A percentile compares a stretch with the other conserved stretches of the same genome.
phyloP scores from a whole-genome alignment of 2,329 filamentous ascomycete species.

The Aureobasidium sp. region DNA sequence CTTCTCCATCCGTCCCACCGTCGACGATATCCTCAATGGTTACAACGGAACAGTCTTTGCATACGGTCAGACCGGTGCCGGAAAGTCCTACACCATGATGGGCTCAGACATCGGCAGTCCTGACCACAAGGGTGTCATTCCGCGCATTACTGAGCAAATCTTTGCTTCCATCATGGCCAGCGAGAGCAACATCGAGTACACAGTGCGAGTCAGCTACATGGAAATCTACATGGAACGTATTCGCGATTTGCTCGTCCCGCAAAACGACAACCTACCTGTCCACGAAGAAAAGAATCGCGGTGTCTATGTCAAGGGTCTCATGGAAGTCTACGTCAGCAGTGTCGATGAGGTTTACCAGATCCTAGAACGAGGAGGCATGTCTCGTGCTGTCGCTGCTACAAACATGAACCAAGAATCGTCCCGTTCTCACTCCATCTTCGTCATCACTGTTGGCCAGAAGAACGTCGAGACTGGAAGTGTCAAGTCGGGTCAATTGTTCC shows the following conservation, averaged over 20 bases:
- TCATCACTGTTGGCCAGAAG: conserved; percentile 94
- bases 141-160: conserved; percentile 94
- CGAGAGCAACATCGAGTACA: conserved; percentile 92
- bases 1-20: conserved; percentile 91
- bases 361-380: conserved; percentile 83
- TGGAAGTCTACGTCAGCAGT: conserved; percentile 92
- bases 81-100: conserved; percentile 99
- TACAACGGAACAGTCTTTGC: conserved; percentile 99
- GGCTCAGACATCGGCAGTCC: conserved; percentile 89
- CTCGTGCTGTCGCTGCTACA: conserved; percentile 86
- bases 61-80: conserved; percentile 95
- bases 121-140: conserved; percentile 84
- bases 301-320: conserved; percentile 90
- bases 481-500: conserved; percentile 92
- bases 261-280: conserved; percentile 94
- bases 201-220: conserved; percentile 98
- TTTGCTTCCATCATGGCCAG: conserved; percentile 91
- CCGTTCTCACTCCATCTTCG: conserved; percentile 95
- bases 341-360: conserved; percentile 96
- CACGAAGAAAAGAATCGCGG: conserved; percentile 96
- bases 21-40: conserved; percentile 96
- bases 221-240: conserved; percentile 99
- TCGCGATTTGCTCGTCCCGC: conserved; percentile 81
- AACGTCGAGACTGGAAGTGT: conserved; percentile 93
- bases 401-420: conserved; percentile 99